These are phyloP conservation scores for Dryas drummondii DNA, from an alignment of 306 rosid species.

Conservation along the genomic window DNA sequence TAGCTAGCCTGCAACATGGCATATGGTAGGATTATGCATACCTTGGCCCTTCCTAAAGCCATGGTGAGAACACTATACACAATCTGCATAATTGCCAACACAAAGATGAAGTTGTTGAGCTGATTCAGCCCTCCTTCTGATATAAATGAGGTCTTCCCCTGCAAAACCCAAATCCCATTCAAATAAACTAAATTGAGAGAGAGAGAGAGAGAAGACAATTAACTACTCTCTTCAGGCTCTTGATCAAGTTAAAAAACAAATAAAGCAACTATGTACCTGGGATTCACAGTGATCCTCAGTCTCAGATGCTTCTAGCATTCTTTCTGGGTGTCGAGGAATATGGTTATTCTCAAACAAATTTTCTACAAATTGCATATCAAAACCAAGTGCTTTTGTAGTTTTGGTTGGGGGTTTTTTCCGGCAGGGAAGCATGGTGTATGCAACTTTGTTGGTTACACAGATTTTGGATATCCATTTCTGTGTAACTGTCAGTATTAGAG, in stretches of 20 bases:
- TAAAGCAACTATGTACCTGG: slow-evolving; percentile 22
- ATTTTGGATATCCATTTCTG: slow-evolving; percentile 47
- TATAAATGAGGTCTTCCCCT: slow-evolving; percentile 55
- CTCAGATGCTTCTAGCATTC: slow-evolving; percentile 18
- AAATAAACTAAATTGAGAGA: neutral
- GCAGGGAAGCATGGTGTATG: slow-evolving; percentile 59
- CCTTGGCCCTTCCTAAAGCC: slow-evolving; percentile 67
- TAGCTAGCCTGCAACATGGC: too few species aligned
- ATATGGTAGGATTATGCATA: neutral
- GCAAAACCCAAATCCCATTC: neutral
- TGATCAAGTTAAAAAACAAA: too few species aligned
- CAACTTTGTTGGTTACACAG: slow-evolving; percentile 42
- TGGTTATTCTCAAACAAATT: too few species aligned
- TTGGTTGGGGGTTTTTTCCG: slow-evolving; percentile 17
- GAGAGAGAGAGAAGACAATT: too few species aligned
- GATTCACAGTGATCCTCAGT: slow-evolving; percentile 36
- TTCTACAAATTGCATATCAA: neutral
- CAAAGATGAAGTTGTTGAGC: slow-evolving; percentile 54
- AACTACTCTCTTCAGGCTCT: too few species aligned
- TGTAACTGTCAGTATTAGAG: slow-evolving; percentile 46
- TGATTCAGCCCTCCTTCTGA: slow-evolving; percentile 52
- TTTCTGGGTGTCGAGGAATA: neutral
- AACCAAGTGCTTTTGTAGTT: slow-evolving; percentile 32
- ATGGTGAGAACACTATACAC: slow-evolving; percentile 53
- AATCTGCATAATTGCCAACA: slow-evolving; percentile 59